These are phyloP conservation scores for Takashimella tepidaria DNA, from an alignment of 1,284 basidiomycete genomes.

Conservation along the genomic window DNA sequence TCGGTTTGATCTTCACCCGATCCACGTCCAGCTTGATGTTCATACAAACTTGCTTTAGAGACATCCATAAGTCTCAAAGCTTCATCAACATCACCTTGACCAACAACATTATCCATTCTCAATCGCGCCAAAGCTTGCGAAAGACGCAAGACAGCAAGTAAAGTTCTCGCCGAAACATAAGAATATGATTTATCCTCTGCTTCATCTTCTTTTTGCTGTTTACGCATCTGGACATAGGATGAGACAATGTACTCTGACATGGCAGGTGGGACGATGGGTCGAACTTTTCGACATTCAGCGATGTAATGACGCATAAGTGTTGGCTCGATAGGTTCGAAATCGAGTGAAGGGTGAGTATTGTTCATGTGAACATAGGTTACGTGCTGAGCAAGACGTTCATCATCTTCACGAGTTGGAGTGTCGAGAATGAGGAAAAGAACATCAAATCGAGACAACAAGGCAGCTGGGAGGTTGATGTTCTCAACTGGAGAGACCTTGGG, in stretches of 20 bases:
- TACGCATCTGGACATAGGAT: slow-evolving; percentile 90
- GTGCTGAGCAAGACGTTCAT: slow-evolving; percentile 93
- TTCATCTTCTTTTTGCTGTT: slow-evolving; percentile 85
- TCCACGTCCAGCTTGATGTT: slow-evolving; percentile 58
- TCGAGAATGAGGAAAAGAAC: slow-evolving; percentile 95
- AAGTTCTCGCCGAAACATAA: slow-evolving; percentile 94
- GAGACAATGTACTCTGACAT: slow-evolving; percentile 93
- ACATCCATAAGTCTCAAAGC: slow-evolving; percentile 94
- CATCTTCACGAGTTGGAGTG: slow-evolving; percentile 88
- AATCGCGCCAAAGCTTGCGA: slow-evolving; percentile 91
- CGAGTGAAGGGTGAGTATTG: slow-evolving; percentile 76
- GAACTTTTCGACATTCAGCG: slow-evolving; percentile 79
- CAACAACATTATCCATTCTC: slow-evolving; percentile 73
- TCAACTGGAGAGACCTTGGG: slow-evolving; percentile 95
- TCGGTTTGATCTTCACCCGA: slow-evolving; percentile 65
- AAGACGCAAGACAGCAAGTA: slow-evolving; percentile 89
- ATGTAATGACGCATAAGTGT: slow-evolving; percentile 93
- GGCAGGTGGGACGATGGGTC: slow-evolving; percentile 76
- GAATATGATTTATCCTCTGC: slow-evolving; percentile 81
- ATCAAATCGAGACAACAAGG: slow-evolving; percentile 92
- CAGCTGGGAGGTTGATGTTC: slow-evolving; percentile 98
- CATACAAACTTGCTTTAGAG: slow-evolving; percentile 82
- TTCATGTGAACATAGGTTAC: slow-evolving; percentile 99
- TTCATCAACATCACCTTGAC: slow-evolving; percentile 88
- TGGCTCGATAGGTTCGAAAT: slow-evolving; percentile 73